Evolutionary conservation across 2,329 filamentous ascomycete species (phyloP), one percentile per base, ranked within the genome.

Genomic region (Juglanconis oblonga): DNA sequence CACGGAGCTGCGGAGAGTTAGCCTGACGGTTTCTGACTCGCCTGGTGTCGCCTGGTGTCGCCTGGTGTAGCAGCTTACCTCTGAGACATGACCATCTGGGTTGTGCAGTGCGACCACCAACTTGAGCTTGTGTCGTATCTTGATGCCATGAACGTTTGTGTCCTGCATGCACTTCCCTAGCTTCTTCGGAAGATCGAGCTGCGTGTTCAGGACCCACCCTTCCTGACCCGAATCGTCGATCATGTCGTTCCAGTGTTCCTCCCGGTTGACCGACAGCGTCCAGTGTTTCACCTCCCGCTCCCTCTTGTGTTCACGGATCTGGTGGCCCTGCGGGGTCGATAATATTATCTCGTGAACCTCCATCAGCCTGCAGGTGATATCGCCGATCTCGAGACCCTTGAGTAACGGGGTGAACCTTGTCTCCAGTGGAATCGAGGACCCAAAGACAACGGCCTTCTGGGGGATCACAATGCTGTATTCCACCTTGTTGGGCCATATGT

Each of bases 401-500:
- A 97, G 79, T 2, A 98, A 79, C 0, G 94, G 93, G 1, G 92
- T 91, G 64, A 98, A 87, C 64, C 90, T 87, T 77, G 97, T 94
- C 67, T 96, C 88, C 62, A 97, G 82, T 1, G 87, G 86, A 52
- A 98, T 87, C 29, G 83, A 83, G n/a, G 91, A 96, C 53, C 95
- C 95, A 68, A 97, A 96, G 17, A 97, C 90, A 57, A 97, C 89
- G 2, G 95, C 95, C 77, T 97, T 97, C 69, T 92, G 93, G 0
- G 95, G 94, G 10, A 96, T 91, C 60, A 91, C 87, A 64, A 99
- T 92, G 35, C 92, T 94, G 77, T 99, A 99, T 72, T 96, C 91
- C 67, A 98, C 85, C 79, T 99, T 99, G 78, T 97, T 95, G 5
- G 92, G 90, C 95, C 95, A 99, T 64, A 96, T 90, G 70, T 97